phyloP scores from a whole-genome alignment of 164 flowering plant genomes.

The Tetrastigma voinierianum region DNA sequence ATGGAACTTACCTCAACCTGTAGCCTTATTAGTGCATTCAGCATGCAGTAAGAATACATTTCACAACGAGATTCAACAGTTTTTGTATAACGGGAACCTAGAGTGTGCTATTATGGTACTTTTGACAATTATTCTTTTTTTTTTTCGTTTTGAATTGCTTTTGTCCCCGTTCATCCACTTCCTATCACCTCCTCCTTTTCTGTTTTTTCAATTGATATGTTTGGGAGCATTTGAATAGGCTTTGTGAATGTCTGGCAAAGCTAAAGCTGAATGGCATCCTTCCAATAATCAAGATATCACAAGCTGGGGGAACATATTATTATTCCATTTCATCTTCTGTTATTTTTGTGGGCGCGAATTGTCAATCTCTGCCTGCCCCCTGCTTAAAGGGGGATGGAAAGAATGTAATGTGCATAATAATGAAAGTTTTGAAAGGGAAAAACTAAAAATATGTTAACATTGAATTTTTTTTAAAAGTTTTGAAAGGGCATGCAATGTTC shows the following conservation, averaged over 20 bases:
- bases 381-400: too few species aligned
- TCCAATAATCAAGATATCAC: neutral
- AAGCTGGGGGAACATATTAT: neutral
- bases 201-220: neutral
- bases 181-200: neutral
- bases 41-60: neutral
- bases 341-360: too few species aligned
- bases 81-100: constrained; percentile 1
- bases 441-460: too few species aligned
- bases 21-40: neutral
- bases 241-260: neutral
- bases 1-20: neutral
- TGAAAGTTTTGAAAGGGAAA: too few species aligned
- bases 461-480: too few species aligned
- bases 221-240: constrained; percentile 4
- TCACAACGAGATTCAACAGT: neutral
- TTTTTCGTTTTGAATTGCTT: neutral
- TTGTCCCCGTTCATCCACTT: neutral
- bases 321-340: neutral
- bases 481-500: too few species aligned
- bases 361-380: too few species aligned
- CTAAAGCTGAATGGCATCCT: constrained; percentile 4
- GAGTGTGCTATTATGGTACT: neutral
- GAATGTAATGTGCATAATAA: too few species aligned
- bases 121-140: neutral